Percentiles rank a stretch among this genome's conserved stretches.
Conservation (phyloP, 257 asterid species). For the Solanum medicagineum region DNA sequence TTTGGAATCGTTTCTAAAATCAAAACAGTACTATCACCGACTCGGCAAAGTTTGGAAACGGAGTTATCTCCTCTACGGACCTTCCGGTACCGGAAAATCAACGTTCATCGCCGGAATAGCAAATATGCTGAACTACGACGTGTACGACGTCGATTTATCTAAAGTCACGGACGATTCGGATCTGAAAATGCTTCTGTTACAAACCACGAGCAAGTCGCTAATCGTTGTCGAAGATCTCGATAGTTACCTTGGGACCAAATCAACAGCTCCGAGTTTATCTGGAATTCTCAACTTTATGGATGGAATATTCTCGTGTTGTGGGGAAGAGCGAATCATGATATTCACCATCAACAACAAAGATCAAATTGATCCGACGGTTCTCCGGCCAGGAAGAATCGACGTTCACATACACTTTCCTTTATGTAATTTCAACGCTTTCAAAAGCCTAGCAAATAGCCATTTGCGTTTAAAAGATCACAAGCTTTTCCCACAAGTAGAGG, state of each 20-base stretch:
- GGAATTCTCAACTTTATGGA: slow-evolving; percentile 87
- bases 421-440: slow-evolving; percentile 71
- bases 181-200: slow-evolving; percentile 52
- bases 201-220: slow-evolving; percentile 55
- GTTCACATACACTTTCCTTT: slow-evolving; percentile 70
- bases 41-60: slow-evolving; percentile 92
- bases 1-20: slow-evolving; percentile 52
- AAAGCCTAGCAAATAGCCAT: slow-evolving; percentile 54
- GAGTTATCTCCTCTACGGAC: slow-evolving; percentile 69
- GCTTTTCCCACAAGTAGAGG: slow-evolving; percentile 68
- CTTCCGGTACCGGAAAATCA: slow-evolving; percentile 82
- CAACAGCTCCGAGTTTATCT: slow-evolving; percentile 42
- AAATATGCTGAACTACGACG: slow-evolving; percentile 49
- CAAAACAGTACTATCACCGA: slow-evolving; percentile 71
- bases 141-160: slow-evolving; percentile 65
- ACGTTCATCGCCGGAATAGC: slow-evolving; percentile 78
- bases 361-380: slow-evolving; percentile 39
- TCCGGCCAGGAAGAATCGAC: slow-evolving; percentile 82
- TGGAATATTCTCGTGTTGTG: slow-evolving; percentile 77
- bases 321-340: slow-evolving; percentile 75
- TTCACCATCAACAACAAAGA: slow-evolving; percentile 68
- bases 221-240: slow-evolving; percentile 81
- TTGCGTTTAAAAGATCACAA: slow-evolving; percentile 74
- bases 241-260: slow-evolving; percentile 37
- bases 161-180: slow-evolving; percentile 58